phyloP scores from a whole-genome alignment of 2,329 filamentous ascomycete genomes.

The Alternaria sp. region DNA sequence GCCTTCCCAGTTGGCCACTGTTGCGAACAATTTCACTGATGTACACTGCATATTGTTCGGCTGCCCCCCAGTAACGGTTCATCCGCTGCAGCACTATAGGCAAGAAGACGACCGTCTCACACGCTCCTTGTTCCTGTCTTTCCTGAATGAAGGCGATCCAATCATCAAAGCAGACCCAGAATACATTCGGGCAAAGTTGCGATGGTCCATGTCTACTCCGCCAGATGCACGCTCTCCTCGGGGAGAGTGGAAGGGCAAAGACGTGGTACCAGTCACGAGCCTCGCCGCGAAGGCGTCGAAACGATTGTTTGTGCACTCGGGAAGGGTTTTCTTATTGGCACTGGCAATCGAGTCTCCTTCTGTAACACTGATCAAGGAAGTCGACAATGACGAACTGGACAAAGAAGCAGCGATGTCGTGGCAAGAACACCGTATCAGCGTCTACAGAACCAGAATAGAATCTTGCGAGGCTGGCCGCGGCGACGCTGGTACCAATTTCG shows the following conservation, averaged over 20 bases:
- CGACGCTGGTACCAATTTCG: neutral
- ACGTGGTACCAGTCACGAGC: neutral
- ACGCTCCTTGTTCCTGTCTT: slow-evolving; percentile 1
- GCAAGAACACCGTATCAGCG: neutral
- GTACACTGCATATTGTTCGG: slow-evolving; percentile 10
- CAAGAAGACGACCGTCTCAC: neutral
- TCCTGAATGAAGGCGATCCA: slow-evolving; percentile 9
- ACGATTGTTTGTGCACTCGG: slow-evolving; percentile 2
- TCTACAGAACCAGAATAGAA: slow-evolving; percentile 6
- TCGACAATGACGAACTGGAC: slow-evolving; percentile 4
- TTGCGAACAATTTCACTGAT: neutral
- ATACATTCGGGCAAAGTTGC: slow-evolving; percentile 2
- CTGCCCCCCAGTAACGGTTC: neutral
- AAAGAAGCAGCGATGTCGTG: neutral
- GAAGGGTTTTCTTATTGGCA: neutral
- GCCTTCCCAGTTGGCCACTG: neutral
- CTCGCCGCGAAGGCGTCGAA: neutral
- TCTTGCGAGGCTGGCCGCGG: neutral
- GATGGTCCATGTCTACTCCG: neutral
- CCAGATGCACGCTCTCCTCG: neutral
- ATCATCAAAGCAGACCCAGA: slow-evolving; percentile 6
- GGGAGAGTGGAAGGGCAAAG: neutral
- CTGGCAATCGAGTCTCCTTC: neutral
- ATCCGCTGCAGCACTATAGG: neutral
- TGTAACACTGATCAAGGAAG: neutral